Conservation (phyloP, 2,329 filamentous ascomycete species). For the Reticulascus tulasneorum region DNA sequence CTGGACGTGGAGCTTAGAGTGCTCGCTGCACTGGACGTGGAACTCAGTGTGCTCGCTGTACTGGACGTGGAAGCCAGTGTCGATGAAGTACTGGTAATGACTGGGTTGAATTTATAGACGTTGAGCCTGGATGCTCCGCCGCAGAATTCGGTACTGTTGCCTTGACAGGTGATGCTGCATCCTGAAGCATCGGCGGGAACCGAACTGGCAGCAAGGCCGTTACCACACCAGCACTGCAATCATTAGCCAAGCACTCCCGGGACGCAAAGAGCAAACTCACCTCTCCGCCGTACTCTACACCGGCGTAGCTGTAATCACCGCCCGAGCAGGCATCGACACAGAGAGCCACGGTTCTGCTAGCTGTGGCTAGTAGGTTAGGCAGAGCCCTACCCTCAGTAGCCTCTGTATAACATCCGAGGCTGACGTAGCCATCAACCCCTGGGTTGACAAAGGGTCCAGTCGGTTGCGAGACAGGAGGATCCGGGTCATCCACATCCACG, state of each 20-base stretch:
- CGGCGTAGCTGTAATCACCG: conserved; percentile 24
- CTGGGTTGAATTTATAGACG: conserved; percentile 24
- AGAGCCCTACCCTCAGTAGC: conserved; percentile 17
- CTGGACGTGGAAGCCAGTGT: too few species aligned
- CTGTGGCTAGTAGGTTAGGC: conserved; percentile 8
- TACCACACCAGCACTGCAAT: conserved; percentile 32
- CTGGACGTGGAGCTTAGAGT: too few species aligned
- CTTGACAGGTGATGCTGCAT: conserved; percentile 31
- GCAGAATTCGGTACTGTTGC: conserved; percentile 31
- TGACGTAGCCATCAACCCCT: conserved; percentile 23
- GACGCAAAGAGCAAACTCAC: conserved; percentile 10
- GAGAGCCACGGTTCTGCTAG: conserved; percentile 18
- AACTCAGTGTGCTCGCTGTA: background rate
- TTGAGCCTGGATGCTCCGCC: conserved; percentile 30
- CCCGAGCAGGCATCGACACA: conserved; percentile 26
- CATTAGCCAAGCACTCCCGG: background rate
- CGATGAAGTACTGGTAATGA: too few species aligned
- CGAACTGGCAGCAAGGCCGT: conserved; percentile 22
- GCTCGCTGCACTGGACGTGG: background rate
- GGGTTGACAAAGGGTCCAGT: conserved; percentile 30
- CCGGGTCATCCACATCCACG: conserved; percentile 18
- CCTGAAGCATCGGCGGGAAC: conserved; percentile 23
- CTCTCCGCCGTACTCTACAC: conserved; percentile 35
- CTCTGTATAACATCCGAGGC: conserved; percentile 18
- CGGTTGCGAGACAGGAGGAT: conserved; percentile 14